Conservation (phyloP, 1,139 yeast genomes). For the Kazachstania sp. region DNA sequence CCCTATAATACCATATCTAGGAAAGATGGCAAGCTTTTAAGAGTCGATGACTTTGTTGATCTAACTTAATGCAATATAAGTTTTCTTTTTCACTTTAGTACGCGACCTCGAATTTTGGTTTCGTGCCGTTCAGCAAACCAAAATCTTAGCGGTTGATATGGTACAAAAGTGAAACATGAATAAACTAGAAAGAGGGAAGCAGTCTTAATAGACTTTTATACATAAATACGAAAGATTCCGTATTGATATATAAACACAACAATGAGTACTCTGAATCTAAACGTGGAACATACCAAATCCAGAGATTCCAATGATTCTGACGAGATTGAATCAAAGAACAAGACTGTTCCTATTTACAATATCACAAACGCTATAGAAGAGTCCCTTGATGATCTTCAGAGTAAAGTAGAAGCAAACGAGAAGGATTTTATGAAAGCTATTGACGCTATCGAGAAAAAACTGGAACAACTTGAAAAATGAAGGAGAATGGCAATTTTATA, state of each 20-base stretch:
- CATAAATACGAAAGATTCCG: not conserved
- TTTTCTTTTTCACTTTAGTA: too few relatives aligned
- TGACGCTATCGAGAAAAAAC: conserved; percentile 16
- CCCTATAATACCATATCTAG: too few relatives aligned
- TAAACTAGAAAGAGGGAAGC: too few relatives aligned
- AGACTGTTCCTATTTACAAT: conserved; percentile 40
- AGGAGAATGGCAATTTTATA: not conserved
- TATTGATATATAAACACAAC: not conserved
- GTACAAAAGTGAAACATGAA: too few relatives aligned
- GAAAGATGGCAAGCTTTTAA: too few relatives aligned
- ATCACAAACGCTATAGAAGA: conserved; percentile 44
- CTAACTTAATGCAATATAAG: too few relatives aligned
- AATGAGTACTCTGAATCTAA: conserved; percentile 5
- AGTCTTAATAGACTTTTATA: too few relatives aligned
- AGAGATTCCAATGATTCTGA: conserved; percentile 4
- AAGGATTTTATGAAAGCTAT: conserved; percentile 18
- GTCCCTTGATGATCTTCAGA: conserved; percentile 34
- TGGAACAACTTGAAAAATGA: conserved; percentile 8
- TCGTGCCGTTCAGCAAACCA: too few relatives aligned
- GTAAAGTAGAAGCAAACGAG: conserved; percentile 24
- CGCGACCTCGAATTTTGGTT: too few relatives aligned
- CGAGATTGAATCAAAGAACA: conserved; percentile 7
- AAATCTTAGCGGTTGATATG: too few relatives aligned
- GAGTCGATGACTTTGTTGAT: too few relatives aligned
- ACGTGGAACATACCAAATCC: conserved; percentile 1